phyloP scores from a whole-genome alignment of 2,329 filamentous ascomycete species.

The Xylaria sp. region DNA sequence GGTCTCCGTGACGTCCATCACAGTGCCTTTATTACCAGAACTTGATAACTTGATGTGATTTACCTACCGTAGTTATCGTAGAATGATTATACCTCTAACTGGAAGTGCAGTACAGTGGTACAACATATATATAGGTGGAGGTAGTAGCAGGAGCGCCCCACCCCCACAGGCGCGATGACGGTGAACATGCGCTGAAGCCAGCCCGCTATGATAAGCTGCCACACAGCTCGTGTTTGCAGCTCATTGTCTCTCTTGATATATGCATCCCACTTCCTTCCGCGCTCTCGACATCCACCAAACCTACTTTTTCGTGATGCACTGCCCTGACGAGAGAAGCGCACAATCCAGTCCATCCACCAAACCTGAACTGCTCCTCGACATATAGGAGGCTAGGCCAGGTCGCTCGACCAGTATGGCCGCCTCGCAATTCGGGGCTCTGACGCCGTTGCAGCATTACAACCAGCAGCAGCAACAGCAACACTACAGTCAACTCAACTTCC shows the following conservation, averaged over 20 bases:
- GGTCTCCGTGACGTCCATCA: not conserved
- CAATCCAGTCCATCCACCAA: not conserved
- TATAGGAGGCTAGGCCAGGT: constrained; percentile 20
- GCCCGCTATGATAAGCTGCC: not conserved
- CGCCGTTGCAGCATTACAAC: constrained; percentile 41
- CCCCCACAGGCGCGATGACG: not conserved
- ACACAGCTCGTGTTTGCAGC: not conserved
- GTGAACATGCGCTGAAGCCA: not conserved
- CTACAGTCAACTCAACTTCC: constrained; percentile 28
- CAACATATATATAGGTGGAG: not conserved
- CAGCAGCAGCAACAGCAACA: constrained; percentile 28
- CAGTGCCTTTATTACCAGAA: not conserved
- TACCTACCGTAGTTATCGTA: no score
- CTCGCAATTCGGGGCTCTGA: constrained; percentile 40
- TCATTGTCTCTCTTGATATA: not conserved
- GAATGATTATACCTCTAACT: no score
- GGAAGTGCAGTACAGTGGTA: no score
- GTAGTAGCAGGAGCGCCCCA: not conserved
- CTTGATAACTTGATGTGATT: not conserved
- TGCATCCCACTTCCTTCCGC: constrained; percentile 3
- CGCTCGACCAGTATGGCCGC: constrained; percentile 39
- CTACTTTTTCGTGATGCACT: not conserved
- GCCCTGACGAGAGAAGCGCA: not conserved
- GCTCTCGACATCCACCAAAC: not conserved
- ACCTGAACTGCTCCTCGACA: not conserved